Evolutionary conservation across 768 basidiomycete species (phyloP).

Genomic region (Tulasnella calospora): DNA sequence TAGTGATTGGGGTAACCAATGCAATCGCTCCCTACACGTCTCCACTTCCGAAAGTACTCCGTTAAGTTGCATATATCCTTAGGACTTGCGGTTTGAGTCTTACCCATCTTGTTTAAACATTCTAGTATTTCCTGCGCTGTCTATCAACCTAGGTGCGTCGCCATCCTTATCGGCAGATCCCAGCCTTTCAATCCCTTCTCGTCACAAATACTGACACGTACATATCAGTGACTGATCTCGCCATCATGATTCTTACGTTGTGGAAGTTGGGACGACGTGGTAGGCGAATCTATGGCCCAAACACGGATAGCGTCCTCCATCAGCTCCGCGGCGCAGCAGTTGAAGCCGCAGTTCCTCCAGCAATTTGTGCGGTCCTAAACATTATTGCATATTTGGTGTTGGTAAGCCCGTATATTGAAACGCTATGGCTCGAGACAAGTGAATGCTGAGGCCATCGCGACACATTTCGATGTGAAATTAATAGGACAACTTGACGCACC

Average conservation of each 20-base stretch:
- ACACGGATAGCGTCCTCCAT: not conserved
- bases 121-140: not conserved
- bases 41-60: not conserved
- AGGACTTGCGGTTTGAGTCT: not conserved
- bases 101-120: not conserved
- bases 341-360: slow-evolving; percentile 9
- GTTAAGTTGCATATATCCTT: not conserved
- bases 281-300: not conserved
- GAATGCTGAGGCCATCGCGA: not conserved
- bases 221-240: not conserved
- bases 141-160: not conserved
- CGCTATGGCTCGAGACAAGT: not conserved
- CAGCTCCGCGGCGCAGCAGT: not conserved
- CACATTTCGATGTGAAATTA: not conserved
- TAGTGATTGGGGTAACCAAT: not conserved
- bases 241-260: not conserved
- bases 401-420: not conserved
- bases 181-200: not conserved
- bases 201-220: not conserved
- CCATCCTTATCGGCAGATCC: not conserved
- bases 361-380: not conserved
- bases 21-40: not conserved
- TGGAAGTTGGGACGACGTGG: not conserved
- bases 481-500: not conserved
- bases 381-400: not conserved